These are phyloP conservation scores for Plasmodium ovale DNA, from an alignment of 169 alveolate species.

Conservation along the genomic window DNA sequence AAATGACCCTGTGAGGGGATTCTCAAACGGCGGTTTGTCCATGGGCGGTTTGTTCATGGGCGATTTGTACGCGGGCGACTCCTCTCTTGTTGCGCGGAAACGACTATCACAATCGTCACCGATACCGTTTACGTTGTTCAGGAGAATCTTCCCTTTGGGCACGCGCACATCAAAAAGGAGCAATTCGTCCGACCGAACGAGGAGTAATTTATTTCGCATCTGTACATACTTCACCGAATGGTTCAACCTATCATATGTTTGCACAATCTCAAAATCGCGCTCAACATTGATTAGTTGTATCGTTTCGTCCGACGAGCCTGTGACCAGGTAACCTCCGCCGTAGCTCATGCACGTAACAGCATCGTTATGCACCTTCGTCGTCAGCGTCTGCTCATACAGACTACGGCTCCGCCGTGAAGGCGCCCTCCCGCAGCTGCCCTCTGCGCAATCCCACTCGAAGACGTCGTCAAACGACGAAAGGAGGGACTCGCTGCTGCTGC, in stretches of 20 bases:
- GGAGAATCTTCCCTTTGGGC: slow-evolving; percentile 51
- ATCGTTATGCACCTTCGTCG: slow-evolving; percentile 77
- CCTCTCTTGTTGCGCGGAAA: no score
- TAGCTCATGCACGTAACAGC: slow-evolving; percentile 78
- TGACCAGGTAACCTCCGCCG: slow-evolving; percentile 71
- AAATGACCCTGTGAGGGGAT: no score
- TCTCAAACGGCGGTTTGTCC: no score
- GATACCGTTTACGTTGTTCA: slow-evolving; percentile 24
- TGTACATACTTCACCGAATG: slow-evolving; percentile 18
- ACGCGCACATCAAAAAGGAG: slow-evolving; percentile 76
- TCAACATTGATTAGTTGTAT: slow-evolving; percentile 78
- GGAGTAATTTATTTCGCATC: slow-evolving; percentile 25
- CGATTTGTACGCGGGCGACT: no score
- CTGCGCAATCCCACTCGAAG: slow-evolving; percentile 7
- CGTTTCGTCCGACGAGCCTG: slow-evolving; percentile 84
- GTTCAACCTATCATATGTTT: slow-evolving; percentile 52
- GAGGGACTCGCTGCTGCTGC: background rate
- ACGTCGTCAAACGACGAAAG: slow-evolving; percentile 49
- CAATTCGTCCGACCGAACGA: slow-evolving; percentile 37
- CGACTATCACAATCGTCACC: slow-evolving; percentile 1
- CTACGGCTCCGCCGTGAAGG: no score
- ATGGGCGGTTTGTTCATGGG: no score
- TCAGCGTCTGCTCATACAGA: slow-evolving; percentile 22
- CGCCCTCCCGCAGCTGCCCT: no score
- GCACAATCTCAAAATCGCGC: slow-evolving; percentile 57